Evolutionary conservation across 495 filamentous ascomycete genomes (phyloP), one percentile per base, ranked within the genome.

Genomic region (Podospora didyma): DNA sequence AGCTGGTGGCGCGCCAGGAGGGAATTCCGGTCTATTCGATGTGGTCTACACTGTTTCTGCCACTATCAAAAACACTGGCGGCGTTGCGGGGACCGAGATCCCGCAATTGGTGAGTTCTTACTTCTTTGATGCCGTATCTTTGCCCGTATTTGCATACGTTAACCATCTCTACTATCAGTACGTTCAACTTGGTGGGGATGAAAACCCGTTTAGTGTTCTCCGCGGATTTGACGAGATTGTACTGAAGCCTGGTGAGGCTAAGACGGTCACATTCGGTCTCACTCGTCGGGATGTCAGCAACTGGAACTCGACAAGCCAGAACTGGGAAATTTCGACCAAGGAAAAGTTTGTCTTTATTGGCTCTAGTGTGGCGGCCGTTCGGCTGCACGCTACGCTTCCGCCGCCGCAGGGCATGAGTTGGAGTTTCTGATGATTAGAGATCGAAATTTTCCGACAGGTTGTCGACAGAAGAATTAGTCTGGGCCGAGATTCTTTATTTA

Each of bases 191-290:
- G 86, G 86, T 21, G 79, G 83, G 51, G 53, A 66, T 5, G 77
- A 86, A 5, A 87, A 90, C 19, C 90, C 92, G 0, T 80, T 83
- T 10, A 71, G 76, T 20, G 89, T 90, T 0, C 78, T 97, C 17
- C 80, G 92, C 17, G 87, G 83, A 6, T 96, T 96, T 56, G 84
- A 88, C 63, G 96, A 96, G 68, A 69, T 92, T 11, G 62, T 70
- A 16, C 59, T 91, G n/a, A 66, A 78, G 28, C 71, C 78, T 0
- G 85, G 81, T 0, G 80, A 89, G 65, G 77, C 69, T 28, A 75
- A 69, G 62, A 76, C 63, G 7, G 87, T 96, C 4, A 70, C 73
- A 2, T 83, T 97, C 69, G 75, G 82, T 2, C 65, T 96, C 35
- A 92, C 83, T 20, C 80, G 92, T 51, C 86, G 87, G 62, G 92